These are phyloP conservation scores for Globisporangium sylvaticum DNA, from an alignment of 352 stramenopile genomes.

Conservation along the genomic window DNA sequence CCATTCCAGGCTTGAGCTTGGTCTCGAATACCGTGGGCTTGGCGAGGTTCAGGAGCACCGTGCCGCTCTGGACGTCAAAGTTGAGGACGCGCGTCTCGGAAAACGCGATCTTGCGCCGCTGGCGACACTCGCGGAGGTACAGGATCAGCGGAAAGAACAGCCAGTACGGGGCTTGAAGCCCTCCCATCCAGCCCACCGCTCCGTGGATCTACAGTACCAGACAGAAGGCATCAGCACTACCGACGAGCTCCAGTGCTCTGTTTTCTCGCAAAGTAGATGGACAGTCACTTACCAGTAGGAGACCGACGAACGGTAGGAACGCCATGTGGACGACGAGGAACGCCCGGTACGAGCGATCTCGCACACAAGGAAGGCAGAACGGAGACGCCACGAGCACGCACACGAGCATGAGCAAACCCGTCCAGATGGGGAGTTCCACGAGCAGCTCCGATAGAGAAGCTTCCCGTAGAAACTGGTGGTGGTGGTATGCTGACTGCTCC, in stretches of 20 bases:
- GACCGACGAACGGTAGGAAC: constrained; percentile 26
- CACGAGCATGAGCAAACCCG: constrained; percentile 31
- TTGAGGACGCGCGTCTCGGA: constrained; percentile 21
- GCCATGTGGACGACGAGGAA: constrained; percentile 29
- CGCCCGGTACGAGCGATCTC: constrained; percentile 20
- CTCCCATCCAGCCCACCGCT: constrained; percentile 26
- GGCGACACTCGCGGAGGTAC: constrained; percentile 27
- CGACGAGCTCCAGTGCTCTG: neutral
- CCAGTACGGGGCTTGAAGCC: constrained; percentile 32
- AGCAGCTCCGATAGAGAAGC: constrained; percentile 10
- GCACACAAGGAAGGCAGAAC: constrained; percentile 19
- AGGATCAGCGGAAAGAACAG: constrained; percentile 22
- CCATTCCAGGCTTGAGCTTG: constrained; percentile 32
- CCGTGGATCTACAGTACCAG: constrained; percentile 36
- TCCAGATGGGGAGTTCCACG: constrained; percentile 32
- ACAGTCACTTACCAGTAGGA: constrained; percentile 25
- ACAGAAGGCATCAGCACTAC: neutral
- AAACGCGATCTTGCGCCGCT: constrained; percentile 18
- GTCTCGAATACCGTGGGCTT: constrained; percentile 25
- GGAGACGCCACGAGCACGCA: constrained; percentile 23
- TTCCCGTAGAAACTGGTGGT: constrained; percentile 19
- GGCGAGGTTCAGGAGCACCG: constrained; percentile 27
- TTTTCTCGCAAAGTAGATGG: neutral
- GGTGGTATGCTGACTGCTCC: constrained; percentile 19
- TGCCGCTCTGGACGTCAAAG: constrained; percentile 11